These are phyloP conservation scores for Petasospora fabianii DNA, from an alignment of 1,139 yeast species.

Conservation along the genomic window DNA sequence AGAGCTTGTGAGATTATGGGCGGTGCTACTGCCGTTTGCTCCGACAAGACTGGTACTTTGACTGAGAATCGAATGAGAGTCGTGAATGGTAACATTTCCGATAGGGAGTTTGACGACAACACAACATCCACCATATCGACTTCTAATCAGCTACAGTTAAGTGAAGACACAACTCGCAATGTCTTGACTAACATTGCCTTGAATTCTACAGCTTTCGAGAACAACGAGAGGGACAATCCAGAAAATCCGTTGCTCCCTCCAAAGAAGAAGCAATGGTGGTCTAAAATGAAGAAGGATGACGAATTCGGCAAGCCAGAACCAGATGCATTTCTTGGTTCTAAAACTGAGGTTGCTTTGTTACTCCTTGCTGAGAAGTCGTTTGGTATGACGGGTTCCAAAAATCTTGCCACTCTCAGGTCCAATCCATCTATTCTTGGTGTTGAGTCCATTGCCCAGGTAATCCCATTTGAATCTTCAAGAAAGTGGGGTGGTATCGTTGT, in stretches of 20 bases:
- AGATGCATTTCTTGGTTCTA: slow-evolving; percentile 81
- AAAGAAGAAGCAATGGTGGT: slow-evolving; percentile 20
- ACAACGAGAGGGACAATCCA: slow-evolving; percentile 35
- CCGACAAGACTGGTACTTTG: slow-evolving; percentile 95
- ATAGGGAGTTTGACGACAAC: slow-evolving; percentile 31
- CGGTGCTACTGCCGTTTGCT: slow-evolving; percentile 93
- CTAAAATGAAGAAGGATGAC: slow-evolving; percentile 1
- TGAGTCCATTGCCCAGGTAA: slow-evolving; percentile 54
- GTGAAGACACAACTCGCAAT: slow-evolving; percentile 34
- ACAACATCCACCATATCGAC: slow-evolving; percentile 19
- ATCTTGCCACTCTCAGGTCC: slow-evolving; percentile 42
- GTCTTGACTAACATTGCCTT: slow-evolving; percentile 62
- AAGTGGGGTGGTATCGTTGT: slow-evolving; percentile 89
- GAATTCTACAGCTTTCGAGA: slow-evolving; percentile 90
- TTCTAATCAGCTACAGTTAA: slow-evolving; percentile 36
- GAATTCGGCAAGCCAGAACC: slow-evolving; percentile 27
- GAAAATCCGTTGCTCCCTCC: slow-evolving; percentile 29
- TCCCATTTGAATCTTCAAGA: slow-evolving; percentile 90
- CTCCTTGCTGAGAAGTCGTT: slow-evolving; percentile 61
- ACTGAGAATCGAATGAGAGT: slow-evolving; percentile 93
- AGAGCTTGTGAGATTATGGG: slow-evolving; percentile 99
- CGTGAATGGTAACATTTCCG: slow-evolving; percentile 68
- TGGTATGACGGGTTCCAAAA: slow-evolving; percentile 43
- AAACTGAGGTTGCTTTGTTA: slow-evolving; percentile 89
- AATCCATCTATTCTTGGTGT: slow-evolving; percentile 30